Conservation (phyloP, 2,329 filamentous ascomycete genomes). For the Remersonia thermophila region DNA sequence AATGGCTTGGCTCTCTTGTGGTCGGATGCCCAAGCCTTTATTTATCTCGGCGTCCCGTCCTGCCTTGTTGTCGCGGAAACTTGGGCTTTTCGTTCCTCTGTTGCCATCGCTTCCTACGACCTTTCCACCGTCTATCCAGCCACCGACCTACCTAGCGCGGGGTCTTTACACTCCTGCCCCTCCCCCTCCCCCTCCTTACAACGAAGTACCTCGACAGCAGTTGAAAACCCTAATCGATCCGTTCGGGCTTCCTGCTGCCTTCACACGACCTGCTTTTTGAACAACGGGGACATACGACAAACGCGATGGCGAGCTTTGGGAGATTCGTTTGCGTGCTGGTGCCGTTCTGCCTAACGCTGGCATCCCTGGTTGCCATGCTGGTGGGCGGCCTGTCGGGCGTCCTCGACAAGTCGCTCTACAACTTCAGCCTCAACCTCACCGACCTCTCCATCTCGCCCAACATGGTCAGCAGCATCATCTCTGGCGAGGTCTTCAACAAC, state of each 20-base stretch:
- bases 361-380: slow-evolving; percentile 57
- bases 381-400: slow-evolving; percentile 45
- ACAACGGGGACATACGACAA: slow-evolving; percentile 11
- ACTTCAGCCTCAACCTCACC: slow-evolving; percentile 49
- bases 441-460: slow-evolving; percentile 38
- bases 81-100: too few species aligned
- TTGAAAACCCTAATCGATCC: too few species aligned
- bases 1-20: neutral
- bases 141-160: too few species aligned
- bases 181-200: neutral
- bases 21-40: neutral
- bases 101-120: too few species aligned
- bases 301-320: slow-evolving; percentile 38
- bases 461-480: slow-evolving; percentile 10
- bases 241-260: too few species aligned
- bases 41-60: slow-evolving; percentile 6
- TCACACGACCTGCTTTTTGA: too few species aligned
- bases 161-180: too few species aligned
- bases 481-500: slow-evolving; percentile 6
- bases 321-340: slow-evolving; percentile 77
- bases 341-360: slow-evolving; percentile 72
- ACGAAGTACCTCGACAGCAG: neutral
- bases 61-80: too few species aligned
- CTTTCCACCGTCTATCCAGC: too few species aligned
- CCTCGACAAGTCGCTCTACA: slow-evolving; percentile 41